Percentiles rank a stretch among this genome's conserved stretches.
Conservation (phyloP, 2,329 filamentous ascomycete genomes). For the Alternaria burnsii region DNA sequence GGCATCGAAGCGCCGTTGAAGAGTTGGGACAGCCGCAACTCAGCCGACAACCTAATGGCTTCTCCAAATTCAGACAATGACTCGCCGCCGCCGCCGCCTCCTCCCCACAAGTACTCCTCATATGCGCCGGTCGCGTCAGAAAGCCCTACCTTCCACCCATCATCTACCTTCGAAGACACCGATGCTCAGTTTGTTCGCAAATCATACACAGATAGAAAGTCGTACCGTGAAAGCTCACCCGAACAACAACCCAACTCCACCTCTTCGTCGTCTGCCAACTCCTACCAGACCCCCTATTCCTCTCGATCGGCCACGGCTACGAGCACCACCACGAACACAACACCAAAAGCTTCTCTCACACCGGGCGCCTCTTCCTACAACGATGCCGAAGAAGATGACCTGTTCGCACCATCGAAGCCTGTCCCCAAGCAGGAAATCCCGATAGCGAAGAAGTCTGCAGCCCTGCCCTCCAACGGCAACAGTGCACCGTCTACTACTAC, state of each 20-base stretch:
- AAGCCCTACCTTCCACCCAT: conserved; percentile 40
- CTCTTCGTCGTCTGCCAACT: conserved; percentile 43
- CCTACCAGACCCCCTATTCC: conserved; percentile 44
- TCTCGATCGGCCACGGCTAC: conserved; percentile 40
- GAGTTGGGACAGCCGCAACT: conserved; percentile 62
- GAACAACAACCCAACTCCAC: conserved; percentile 36
- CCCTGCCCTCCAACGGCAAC: conserved; percentile 19
- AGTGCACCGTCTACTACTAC: conserved; percentile 20
- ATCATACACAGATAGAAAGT: conserved; percentile 36
- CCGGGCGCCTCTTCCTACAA: conserved; percentile 26
- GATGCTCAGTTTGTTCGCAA: conserved; percentile 40
- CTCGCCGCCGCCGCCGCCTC: conserved; percentile 44
- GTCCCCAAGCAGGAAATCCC: conserved; percentile 16
- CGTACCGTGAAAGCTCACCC: conserved; percentile 31
- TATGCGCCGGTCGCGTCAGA: conserved; percentile 47
- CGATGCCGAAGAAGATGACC: conserved; percentile 41
- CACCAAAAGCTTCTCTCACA: conserved; percentile 39
- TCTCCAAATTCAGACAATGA: conserved; percentile 49
- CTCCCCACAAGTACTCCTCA: conserved; percentile 44
- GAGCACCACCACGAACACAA: conserved; percentile 39
- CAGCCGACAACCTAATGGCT: conserved; percentile 60
- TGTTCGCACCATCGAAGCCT: conserved; percentile 36
- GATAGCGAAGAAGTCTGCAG: conserved; percentile 15
- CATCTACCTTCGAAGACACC: conserved; percentile 37
- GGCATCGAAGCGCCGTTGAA: conserved; percentile 59